Conservation (phyloP, 2,329 filamentous ascomycete genomes). For the Anthostomella pinea region DNA sequence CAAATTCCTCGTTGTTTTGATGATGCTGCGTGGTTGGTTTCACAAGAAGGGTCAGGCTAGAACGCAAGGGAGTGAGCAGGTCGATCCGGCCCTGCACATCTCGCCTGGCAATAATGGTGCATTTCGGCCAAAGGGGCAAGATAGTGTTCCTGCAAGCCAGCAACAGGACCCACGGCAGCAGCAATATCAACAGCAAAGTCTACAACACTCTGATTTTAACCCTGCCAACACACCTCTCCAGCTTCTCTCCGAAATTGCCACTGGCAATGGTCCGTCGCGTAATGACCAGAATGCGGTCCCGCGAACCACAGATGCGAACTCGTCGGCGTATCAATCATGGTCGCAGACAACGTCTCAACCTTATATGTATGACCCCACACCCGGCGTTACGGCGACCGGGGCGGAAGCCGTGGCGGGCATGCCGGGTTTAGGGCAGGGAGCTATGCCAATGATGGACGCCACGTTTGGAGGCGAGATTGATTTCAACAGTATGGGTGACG, state of each 20-base stretch:
- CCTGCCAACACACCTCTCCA: conserved; percentile 52
- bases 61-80: conserved; percentile 11
- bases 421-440: conserved; percentile 2
- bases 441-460: conserved; percentile 30
- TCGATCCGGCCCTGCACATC: conserved; percentile 6
- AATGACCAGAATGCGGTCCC: conserved; percentile 15
- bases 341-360: conserved; percentile 27
- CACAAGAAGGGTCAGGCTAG: conserved; percentile 42
- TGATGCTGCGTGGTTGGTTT: conserved; percentile 71
- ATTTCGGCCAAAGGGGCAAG: conserved; percentile 9
- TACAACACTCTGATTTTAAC: conserved; percentile 27
- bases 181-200: conserved; percentile 19
- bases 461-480: conserved; percentile 33
- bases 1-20: conserved; percentile 69
- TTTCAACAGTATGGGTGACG: conserved; percentile 36
- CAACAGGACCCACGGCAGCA: conserved; percentile 17
- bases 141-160: conserved; percentile 2
- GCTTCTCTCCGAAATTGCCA: conserved; percentile 56
- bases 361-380: conserved; percentile 35
- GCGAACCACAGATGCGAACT: conserved; percentile 19
- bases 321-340: conserved; percentile 22
- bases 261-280: conserved; percentile 36
- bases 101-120: conserved; percentile 4
- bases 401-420: conserved; percentile 2
- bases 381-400: conserved; percentile 11